Evolutionary conservation across 2,329 filamentous ascomycete species (phyloP).

Genomic region (Aspergillus awamori): DNA sequence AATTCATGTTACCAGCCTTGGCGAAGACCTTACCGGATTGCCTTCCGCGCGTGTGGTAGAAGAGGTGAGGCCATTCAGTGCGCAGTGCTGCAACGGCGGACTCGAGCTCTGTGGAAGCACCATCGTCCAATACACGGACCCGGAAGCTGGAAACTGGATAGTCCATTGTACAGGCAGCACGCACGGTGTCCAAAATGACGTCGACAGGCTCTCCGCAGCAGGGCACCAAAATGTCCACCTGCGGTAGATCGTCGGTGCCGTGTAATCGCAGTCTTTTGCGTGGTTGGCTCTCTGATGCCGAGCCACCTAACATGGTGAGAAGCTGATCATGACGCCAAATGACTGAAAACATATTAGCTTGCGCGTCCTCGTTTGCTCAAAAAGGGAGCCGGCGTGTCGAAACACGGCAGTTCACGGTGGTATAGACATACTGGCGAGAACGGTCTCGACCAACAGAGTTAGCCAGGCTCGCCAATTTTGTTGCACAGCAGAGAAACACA

Average conservation of each 20-base stretch:
- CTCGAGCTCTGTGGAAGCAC: conserved; percentile 48
- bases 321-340: conserved; percentile 28
- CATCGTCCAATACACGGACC: conserved; percentile 61
- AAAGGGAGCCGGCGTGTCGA: neutral
- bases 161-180: conserved; percentile 58
- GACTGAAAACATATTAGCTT: conserved; percentile 17
- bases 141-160: conserved; percentile 58
- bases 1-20: conserved; percentile 45
- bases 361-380: neutral
- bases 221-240: conserved; percentile 60
- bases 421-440: conserved; percentile 28
- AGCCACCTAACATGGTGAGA: conserved; percentile 26
- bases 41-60: conserved; percentile 57
- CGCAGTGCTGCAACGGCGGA: conserved; percentile 44
- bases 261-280: conserved; percentile 28
- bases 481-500: conserved; percentile 11
- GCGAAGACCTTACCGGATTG: conserved; percentile 34
- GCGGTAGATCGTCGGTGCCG: conserved; percentile 51
- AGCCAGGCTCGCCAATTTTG: conserved; percentile 31
- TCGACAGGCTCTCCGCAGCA: conserved; percentile 62
- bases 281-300: conserved; percentile 6
- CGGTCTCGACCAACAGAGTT: conserved; percentile 30
- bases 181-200: conserved; percentile 60
- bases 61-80: conserved; percentile 52
- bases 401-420: neutral